Percentiles rank a stretch among this genome's conserved stretches.
phyloP scores from a whole-genome alignment of 2,329 filamentous ascomycete species.

The Phyllosticta ampelicida region DNA sequence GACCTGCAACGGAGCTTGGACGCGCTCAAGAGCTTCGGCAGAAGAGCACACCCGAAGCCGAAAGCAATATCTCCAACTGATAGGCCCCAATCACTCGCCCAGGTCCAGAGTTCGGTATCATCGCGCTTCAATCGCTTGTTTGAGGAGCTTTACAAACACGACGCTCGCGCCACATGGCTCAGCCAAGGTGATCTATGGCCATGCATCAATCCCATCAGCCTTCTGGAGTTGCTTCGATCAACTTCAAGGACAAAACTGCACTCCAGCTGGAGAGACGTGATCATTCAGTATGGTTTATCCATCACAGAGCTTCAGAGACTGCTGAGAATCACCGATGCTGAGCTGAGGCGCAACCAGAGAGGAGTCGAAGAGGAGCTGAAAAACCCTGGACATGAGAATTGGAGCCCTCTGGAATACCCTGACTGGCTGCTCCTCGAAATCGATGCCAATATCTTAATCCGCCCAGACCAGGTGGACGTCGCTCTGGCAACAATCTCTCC shows the following conservation, averaged over 20 bases:
- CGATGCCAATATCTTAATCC: slow-evolving; percentile 52
- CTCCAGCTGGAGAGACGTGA: slow-evolving; percentile 24
- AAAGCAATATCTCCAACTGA: not conserved
- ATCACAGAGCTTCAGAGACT: slow-evolving; percentile 38
- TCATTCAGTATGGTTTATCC: slow-evolving; percentile 36
- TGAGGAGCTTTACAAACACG: not conserved
- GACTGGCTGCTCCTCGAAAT: slow-evolving; percentile 60
- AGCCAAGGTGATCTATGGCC: slow-evolving; percentile 13
- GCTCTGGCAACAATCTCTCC: slow-evolving; percentile 50
- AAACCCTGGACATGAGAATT: slow-evolving; percentile 45
- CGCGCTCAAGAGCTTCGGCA: not conserved
- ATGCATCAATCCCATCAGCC: not conserved
- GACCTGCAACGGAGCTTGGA: slow-evolving; percentile 5
- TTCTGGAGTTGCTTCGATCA: slow-evolving; percentile 40
- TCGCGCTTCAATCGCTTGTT: not conserved
- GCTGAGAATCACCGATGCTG: slow-evolving; percentile 31
- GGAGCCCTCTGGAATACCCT: slow-evolving; percentile 42
- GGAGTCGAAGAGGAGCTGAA: slow-evolving; percentile 32
- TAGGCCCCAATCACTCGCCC: not conserved
- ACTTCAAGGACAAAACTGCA: slow-evolving; percentile 23
- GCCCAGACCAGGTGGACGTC: slow-evolving; percentile 51
- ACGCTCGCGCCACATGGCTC: slow-evolving; percentile 15
- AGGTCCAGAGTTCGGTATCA: not conserved
- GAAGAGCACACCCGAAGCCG: no score
- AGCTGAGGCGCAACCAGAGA: slow-evolving; percentile 15